Conservation (phyloP, 768 basidiomycete species). For the Podaxis sp. region DNA sequence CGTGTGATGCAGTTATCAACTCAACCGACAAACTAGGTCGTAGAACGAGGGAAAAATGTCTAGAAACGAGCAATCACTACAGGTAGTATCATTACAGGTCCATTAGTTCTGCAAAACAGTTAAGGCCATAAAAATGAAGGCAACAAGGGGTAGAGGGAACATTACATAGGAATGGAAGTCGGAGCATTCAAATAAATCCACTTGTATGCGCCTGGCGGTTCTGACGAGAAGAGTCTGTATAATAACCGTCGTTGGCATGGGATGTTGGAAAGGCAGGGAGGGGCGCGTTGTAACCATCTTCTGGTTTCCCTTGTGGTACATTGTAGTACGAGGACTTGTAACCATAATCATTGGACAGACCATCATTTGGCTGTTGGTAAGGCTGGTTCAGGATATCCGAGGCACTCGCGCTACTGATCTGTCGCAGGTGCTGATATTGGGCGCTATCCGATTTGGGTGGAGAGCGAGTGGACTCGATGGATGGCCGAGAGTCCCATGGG, state of each 20-base stretch:
- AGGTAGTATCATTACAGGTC: neutral
- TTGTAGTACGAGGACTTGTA: conserved; percentile 29
- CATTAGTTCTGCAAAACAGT: conserved; percentile 22
- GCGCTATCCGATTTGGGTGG: conserved; percentile 1
- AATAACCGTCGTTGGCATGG: conserved; percentile 27
- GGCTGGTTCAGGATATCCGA: conserved; percentile 52
- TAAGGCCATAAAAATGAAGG: neutral
- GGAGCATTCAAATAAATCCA: conserved; percentile 2
- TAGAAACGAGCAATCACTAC: neutral
- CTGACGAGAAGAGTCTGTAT: conserved; percentile 26
- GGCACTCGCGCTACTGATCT: conserved; percentile 50
- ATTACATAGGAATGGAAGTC: neutral
- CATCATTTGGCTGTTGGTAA: conserved; percentile 41
- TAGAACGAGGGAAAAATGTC: neutral
- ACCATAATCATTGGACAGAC: conserved; percentile 29
- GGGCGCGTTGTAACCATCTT: conserved; percentile 22
- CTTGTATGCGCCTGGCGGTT: conserved; percentile 17
- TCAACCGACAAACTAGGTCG: neutral
- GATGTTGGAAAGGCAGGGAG: conserved; percentile 35
- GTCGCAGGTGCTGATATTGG: conserved; percentile 44
- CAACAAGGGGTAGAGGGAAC: neutral
- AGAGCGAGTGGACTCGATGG: conserved; percentile 30
- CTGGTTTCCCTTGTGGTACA: conserved; percentile 18
- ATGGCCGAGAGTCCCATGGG: conserved; percentile 65
- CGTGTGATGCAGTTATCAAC: neutral